These are phyloP conservation scores for Pseudozyma flocculosa DNA, from an alignment of 1,284 basidiomycete species.

Conservation along the genomic window DNA sequence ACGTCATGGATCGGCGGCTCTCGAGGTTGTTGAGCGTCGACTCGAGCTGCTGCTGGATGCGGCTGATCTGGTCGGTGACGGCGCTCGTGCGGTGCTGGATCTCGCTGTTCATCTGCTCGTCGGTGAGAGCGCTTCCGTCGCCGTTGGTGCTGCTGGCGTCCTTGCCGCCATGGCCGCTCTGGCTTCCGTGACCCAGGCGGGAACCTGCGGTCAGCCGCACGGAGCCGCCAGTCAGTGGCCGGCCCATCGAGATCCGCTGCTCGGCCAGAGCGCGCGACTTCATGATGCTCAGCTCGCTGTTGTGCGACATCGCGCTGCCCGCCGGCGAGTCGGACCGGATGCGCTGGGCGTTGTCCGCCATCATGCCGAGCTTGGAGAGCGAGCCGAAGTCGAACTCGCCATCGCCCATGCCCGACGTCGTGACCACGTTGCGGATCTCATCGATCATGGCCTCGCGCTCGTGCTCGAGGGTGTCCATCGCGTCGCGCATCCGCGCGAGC, in stretches of 20 bases:
- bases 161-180: slow-evolving; percentile 1
- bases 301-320: slow-evolving; percentile 29
- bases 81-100: slow-evolving; percentile 46
- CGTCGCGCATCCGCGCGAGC: slow-evolving; percentile 40
- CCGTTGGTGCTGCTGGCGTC: slow-evolving; percentile 4
- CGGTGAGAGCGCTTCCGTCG: slow-evolving; percentile 35
- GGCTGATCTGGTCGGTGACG: slow-evolving; percentile 50
- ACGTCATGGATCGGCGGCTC: slow-evolving; percentile 37
- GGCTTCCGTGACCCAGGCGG: neutral
- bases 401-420: slow-evolving; percentile 22
- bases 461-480: slow-evolving; percentile 27
- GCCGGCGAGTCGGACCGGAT: slow-evolving; percentile 21
- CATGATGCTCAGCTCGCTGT: slow-evolving; percentile 42
- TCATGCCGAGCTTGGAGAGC: slow-evolving; percentile 32
- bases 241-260: slow-evolving; percentile 44
- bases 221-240: slow-evolving; percentile 7
- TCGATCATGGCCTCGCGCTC: slow-evolving; percentile 51
- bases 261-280: slow-evolving; percentile 46
- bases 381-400: slow-evolving; percentile 35
- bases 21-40: slow-evolving; percentile 48
- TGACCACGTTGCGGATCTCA: slow-evolving; percentile 50
- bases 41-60: slow-evolving; percentile 53
- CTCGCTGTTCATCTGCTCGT: slow-evolving; percentile 54
- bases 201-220: neutral
- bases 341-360: slow-evolving; percentile 13